Conservation (phyloP, 768 basidiomycete species). For the Leucogyrophana mollusca region DNA sequence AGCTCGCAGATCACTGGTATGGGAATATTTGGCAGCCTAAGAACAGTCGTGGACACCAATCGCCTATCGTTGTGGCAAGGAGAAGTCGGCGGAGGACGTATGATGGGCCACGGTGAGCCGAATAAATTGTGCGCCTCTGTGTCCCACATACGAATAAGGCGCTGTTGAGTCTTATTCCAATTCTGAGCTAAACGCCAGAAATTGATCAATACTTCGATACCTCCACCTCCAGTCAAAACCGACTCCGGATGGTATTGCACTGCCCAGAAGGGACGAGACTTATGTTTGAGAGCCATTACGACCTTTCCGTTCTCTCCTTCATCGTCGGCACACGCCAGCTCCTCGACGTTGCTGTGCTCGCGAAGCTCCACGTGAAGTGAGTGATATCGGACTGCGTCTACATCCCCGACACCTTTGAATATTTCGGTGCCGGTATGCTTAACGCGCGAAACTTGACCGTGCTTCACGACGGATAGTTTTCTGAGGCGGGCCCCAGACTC, state of each 20-base stretch:
- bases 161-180: slow-evolving; percentile 47
- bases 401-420: slow-evolving; percentile 54
- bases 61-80: slow-evolving; percentile 14
- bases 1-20: slow-evolving; percentile 55
- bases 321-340: slow-evolving; percentile 74
- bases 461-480: slow-evolving; percentile 68
- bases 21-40: slow-evolving; percentile 44
- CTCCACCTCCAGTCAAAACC: slow-evolving; percentile 67
- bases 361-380: slow-evolving; percentile 65
- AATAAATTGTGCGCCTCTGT: slow-evolving; percentile 32
- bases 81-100: slow-evolving; percentile 23
- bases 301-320: slow-evolving; percentile 63
- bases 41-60: slow-evolving; percentile 34
- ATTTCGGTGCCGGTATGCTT: slow-evolving; percentile 57
- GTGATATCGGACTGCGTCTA: slow-evolving; percentile 75
- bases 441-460: slow-evolving; percentile 71
- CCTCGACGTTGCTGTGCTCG: slow-evolving; percentile 50
- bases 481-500: slow-evolving; percentile 63
- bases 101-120: slow-evolving; percentile 60
- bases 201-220: slow-evolving; percentile 64
- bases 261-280: slow-evolving; percentile 71
- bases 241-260: slow-evolving; percentile 93
- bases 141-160: slow-evolving; percentile 43
- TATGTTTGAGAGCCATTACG: slow-evolving; percentile 74
- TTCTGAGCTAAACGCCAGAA: slow-evolving; percentile 68